A percentile compares a stretch with the other conserved stretches of the same genome.
These are phyloP conservation scores for Hanseniaspora lachancei DNA, from an alignment of 805 yeast genomes.

Conservation along the genomic window DNA sequence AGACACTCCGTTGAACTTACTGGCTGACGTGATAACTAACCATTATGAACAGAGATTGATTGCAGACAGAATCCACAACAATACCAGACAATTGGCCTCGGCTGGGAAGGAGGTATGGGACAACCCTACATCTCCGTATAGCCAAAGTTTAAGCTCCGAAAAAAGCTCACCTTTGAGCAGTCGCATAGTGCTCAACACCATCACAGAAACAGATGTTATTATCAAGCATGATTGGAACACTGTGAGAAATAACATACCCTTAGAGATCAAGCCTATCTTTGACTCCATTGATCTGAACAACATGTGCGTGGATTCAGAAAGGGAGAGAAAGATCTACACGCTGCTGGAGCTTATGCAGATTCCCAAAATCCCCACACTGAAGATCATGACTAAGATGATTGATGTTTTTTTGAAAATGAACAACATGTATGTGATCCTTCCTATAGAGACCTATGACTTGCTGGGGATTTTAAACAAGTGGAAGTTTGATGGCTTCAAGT, in stretches of 20 bases:
- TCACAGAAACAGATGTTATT: not conserved
- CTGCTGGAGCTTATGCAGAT: conserved; percentile 1
- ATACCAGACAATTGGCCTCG: not conserved
- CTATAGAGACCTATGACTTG: conserved; percentile 9
- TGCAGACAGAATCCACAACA: not conserved
- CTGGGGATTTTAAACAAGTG: conserved; percentile 11
- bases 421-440: not conserved
- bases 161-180: not conserved
- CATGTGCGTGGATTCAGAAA: not conserved
- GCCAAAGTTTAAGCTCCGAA: not conserved
- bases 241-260: not conserved
- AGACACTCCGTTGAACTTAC: not conserved
- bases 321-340: not conserved
- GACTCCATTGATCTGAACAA: conserved; percentile 5
- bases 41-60: not conserved
- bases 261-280: not conserved
- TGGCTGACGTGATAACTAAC: conserved; percentile 1
- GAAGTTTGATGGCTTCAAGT: conserved; percentile 9
- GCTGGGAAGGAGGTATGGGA: not conserved
- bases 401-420: not conserved
- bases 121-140: not conserved
- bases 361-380: not conserved
- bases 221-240: not conserved
- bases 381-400: conserved; percentile 3
- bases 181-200: not conserved